Evolutionary conservation across 345 rosid species (phyloP), one percentile per base, ranked within the genome.

Genomic region (Rhizophora mangle): DNA sequence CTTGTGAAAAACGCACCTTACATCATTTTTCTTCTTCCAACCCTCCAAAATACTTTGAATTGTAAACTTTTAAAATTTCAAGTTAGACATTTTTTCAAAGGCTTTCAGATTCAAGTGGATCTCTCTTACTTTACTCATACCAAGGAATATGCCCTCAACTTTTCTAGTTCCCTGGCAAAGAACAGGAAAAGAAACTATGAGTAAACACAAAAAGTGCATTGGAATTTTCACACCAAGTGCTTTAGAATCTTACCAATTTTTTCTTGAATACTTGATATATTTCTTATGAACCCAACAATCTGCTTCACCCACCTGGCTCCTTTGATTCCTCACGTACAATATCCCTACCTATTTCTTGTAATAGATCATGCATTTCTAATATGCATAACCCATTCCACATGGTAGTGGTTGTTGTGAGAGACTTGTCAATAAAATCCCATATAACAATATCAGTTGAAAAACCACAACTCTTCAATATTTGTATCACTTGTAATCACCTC

Each of bases 211-310:
- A 51, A 20, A 51, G 7, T 15, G 21, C 3, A 51, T 51, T 51
- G n/a, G 7, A 51, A 4, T 18, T 8, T 13, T 51, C 7, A 13
- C 20, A 52, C 6, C 8, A 1, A 0, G 8, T 52, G 2, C 11
- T 34, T 37, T 68, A 8, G n/a, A 22, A 68, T 56, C 71, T 68
- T 57, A 68, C 71, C 3, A 15, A 1, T 21, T 57, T 68, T 68
- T 57, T 27, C 29, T 2, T 27, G 6, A 68, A 51, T 15, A 68
- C 71, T 0, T 13, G 26, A 36, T 26, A 1, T 6, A 68, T 57
- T 0, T 68, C 63, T 19, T 26, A 7, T 26, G 6, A 47, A 57
- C 57, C 22, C 63, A 63, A 68, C 39, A 57, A 7, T 57, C 54
- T 57, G 54, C 55, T 68, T 1, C 55, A 6, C 24, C 20, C 4